Evolutionary conservation across 192 early-diverging fungal species (phyloP), one percentile per base, ranked within the genome.

Genomic region (Dimargaris verticillata): DNA sequence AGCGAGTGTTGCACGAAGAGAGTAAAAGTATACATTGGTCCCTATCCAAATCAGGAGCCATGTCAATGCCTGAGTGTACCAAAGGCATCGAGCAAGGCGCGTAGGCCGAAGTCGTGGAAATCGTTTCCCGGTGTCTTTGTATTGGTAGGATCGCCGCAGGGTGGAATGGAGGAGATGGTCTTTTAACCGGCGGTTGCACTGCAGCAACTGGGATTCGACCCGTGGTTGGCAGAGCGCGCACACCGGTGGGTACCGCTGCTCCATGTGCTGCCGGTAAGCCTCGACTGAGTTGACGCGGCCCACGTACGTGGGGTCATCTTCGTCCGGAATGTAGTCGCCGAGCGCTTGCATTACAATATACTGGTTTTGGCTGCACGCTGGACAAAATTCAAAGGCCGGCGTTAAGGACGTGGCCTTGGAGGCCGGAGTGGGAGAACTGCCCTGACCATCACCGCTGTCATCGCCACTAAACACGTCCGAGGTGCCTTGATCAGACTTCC

Each of bases 331-430:
- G 38, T 74, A 71, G 17, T 68, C 62, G 0, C 69, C 45, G 28
- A 74, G 63, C 9, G 71, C 57, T 60, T 69, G 65, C 62, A 64
- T 43, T 11, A 71, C 73, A 9, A 71, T 67, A 45, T 71, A 65
- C 42, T 74, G 73, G 64, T 71, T 74, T 42, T 70, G 67, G 50
- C 69, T 69, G 52, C 73, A 74, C 0, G 63, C 42, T 20, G 46
- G 9, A 62, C 73, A 74, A 43, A 74, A 74, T 10, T 64, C 64
- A 47, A 44, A 44, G 15, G 17, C 1, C 28, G 26, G 24, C 25
- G 18, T 10, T 60, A 4, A 22, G 28, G 44, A 12, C 20, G 46
- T 0, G 50, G 24, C 12, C 38, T 0, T 28, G 44, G 13, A 60
- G 43, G 5, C 10, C 38, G 33, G 33, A 5, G 33, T 38, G 33